These are phyloP conservation scores for Leptodontidium sp. DNA, from an alignment of 2,329 filamentous ascomycete genomes.

Conservation along the genomic window DNA sequence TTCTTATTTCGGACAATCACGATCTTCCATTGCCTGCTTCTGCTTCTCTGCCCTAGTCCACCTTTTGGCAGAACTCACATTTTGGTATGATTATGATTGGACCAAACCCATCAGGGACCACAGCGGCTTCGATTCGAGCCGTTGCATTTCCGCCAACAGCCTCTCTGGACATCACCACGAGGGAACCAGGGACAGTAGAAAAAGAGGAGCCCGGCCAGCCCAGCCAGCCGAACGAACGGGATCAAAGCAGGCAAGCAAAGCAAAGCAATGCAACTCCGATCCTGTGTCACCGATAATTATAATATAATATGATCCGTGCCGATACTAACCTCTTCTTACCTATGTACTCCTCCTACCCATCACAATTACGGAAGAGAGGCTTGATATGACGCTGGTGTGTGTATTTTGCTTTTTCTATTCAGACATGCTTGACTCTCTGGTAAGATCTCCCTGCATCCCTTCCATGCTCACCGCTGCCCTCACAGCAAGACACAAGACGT, in stretches of 20 bases:
- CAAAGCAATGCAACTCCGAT: constrained; percentile 11
- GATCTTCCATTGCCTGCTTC: not conserved
- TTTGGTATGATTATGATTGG: constrained; percentile 9
- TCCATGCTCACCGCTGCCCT: constrained; percentile 37
- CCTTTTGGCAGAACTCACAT: constrained; percentile 19
- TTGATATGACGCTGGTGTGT: constrained; percentile 11
- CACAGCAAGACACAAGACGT: not conserved
- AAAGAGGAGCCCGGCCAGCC: not conserved
- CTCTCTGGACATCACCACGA: constrained; percentile 40
- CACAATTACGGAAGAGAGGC: not conserved
- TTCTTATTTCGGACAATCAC: not conserved
- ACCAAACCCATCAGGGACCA: constrained; percentile 14
- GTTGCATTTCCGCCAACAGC: constrained; percentile 36
- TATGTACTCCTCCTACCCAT: no score
- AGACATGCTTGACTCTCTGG: not conserved
- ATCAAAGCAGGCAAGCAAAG: not conserved
- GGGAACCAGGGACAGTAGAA: constrained; percentile 15
- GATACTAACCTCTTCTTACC: not conserved
- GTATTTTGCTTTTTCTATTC: constrained; percentile 23
- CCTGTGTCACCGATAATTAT: not conserved
- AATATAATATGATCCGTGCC: constrained; percentile 11
- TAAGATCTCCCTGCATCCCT: constrained; percentile 8
- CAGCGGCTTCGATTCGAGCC: constrained; percentile 22
- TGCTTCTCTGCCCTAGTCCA: not conserved
- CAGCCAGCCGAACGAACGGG: not conserved